A percentile compares a stretch with the other conserved stretches of the same genome.
These are phyloP conservation scores for Neurospora sp. DNA, from an alignment of 495 filamentous ascomycete species.

Conservation along the genomic window DNA sequence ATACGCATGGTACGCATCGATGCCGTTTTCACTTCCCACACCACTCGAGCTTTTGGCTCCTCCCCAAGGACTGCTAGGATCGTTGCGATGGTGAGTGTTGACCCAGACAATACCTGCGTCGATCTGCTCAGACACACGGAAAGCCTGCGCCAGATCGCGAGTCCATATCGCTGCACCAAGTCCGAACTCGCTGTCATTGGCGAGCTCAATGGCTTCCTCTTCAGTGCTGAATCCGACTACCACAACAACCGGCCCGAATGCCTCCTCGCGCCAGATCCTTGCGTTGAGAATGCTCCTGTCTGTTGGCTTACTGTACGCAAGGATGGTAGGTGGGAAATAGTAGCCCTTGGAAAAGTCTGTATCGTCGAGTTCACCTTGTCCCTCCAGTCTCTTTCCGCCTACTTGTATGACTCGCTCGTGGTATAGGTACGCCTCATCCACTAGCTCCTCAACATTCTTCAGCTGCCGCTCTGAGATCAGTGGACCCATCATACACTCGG, in stretches of 20 bases:
- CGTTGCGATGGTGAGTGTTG: slow-evolving; percentile 52
- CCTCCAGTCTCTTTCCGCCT: slow-evolving; percentile 26
- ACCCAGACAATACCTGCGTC: slow-evolving; percentile 54
- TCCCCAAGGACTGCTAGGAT: slow-evolving; percentile 51
- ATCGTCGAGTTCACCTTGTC: slow-evolving; percentile 20
- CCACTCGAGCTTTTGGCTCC: slow-evolving; percentile 43
- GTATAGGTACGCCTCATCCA: slow-evolving; percentile 14
- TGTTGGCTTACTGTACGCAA: slow-evolving; percentile 20
- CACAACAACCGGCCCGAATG: slow-evolving; percentile 43
- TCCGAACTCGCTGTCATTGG: slow-evolving; percentile 42
- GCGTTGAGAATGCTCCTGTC: slow-evolving; percentile 10
- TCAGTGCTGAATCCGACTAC: slow-evolving; percentile 38
- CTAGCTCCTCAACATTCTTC: slow-evolving; percentile 29
- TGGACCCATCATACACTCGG: slow-evolving; percentile 33
- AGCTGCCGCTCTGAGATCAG: slow-evolving; percentile 30
- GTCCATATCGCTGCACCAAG: slow-evolving; percentile 50
- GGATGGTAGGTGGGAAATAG: slow-evolving; percentile 48
- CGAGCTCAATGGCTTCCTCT: slow-evolving; percentile 33
- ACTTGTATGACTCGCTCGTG: slow-evolving; percentile 19
- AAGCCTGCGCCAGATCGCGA: slow-evolving; percentile 46
- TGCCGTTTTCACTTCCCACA: slow-evolving; percentile 47
- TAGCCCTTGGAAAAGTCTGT: slow-evolving; percentile 39
- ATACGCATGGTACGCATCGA: slow-evolving; percentile 48
- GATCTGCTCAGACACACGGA: slow-evolving; percentile 44
- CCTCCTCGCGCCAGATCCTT: slow-evolving; percentile 35